phyloP scores from a whole-genome alignment of 768 basidiomycete genomes.

The Mycena crocata region DNA sequence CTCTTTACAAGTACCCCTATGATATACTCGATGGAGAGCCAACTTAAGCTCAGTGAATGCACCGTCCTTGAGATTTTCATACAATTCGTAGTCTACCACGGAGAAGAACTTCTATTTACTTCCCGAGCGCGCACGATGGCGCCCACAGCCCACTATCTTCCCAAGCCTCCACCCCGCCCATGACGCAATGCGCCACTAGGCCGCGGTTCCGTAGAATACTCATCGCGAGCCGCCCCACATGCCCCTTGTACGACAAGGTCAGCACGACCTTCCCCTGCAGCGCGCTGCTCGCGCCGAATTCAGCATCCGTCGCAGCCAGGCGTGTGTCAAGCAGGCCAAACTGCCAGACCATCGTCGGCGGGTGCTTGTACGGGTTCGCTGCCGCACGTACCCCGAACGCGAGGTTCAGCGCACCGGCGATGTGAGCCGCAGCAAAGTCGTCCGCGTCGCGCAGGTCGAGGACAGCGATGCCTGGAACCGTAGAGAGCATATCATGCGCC shows the following conservation, averaged over 20 bases:
- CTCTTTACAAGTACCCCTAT: too few relatives aligned
- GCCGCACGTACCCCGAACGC: slow-evolving; percentile 26
- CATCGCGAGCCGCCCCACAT: slow-evolving; percentile 36
- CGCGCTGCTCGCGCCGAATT: slow-evolving; percentile 26
- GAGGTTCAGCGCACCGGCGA: slow-evolving; percentile 34
- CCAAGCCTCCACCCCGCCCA: slow-evolving; percentile 31
- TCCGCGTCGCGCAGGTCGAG: slow-evolving; percentile 35
- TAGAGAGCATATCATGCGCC: slow-evolving; percentile 27
- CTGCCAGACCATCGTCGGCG: slow-evolving; percentile 36
- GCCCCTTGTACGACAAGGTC: slow-evolving; percentile 36
- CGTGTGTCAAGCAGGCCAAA: slow-evolving; percentile 33
- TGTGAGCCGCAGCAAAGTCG: slow-evolving; percentile 31
- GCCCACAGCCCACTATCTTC: slow-evolving; percentile 24
- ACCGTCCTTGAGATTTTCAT: too few relatives aligned
- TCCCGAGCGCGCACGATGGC: slow-evolving; percentile 6
- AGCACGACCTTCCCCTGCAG: slow-evolving; percentile 29
- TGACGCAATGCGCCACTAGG: slow-evolving; percentile 25
- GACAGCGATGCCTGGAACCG: slow-evolving; percentile 13
- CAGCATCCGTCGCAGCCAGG: slow-evolving; percentile 26
- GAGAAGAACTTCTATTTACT: background rate
- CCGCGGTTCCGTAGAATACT: slow-evolving; percentile 36
- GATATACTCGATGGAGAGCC: too few relatives aligned
- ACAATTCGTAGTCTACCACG: background rate
- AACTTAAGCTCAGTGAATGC: too few relatives aligned
- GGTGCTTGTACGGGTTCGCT: slow-evolving; percentile 39